Conservation (phyloP, 1,284 basidiomycete genomes). For the Porogramme epimiltina region DNA sequence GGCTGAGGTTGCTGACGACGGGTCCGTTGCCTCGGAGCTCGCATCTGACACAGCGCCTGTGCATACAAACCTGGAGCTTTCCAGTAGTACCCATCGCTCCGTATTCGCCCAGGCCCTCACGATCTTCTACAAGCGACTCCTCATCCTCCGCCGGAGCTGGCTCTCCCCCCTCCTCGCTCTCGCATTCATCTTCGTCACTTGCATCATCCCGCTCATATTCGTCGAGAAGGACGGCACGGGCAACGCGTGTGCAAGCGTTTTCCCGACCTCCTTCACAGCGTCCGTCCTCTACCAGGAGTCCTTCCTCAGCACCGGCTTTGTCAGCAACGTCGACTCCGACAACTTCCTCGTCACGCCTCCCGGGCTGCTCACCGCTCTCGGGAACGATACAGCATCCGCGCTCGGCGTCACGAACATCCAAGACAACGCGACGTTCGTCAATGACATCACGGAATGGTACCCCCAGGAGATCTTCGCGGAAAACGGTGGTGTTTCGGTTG, state of each 20-base stretch:
- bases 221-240: not conserved
- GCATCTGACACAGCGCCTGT: not conserved
- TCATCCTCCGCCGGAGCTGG: conserved; percentile 70
- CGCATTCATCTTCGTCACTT: not conserved
- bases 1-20: not conserved
- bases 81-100: conserved; percentile 51
- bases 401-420: conserved; percentile 32
- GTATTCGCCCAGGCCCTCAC: conserved; percentile 63
- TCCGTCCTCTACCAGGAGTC: no score
- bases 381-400: no score
- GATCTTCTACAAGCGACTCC: conserved; percentile 70
- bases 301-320: no score
- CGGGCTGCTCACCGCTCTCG: no score
- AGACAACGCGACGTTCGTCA: conserved; percentile 57
- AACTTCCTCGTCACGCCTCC: no score
- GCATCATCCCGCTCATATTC: not conserved
- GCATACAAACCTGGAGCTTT: conserved; percentile 36
- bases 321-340: no score
- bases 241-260: not conserved
- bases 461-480: not conserved
- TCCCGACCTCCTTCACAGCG: no score
- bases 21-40: not conserved
- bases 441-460: conserved; percentile 40
- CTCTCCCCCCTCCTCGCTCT: conserved; percentile 64
- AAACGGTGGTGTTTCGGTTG: conserved; percentile 53